Percentiles rank a stretch among this genome's conserved stretches.
phyloP scores from a whole-genome alignment of 1,284 basidiomycete genomes.

The Rhodotorula sp. region DNA sequence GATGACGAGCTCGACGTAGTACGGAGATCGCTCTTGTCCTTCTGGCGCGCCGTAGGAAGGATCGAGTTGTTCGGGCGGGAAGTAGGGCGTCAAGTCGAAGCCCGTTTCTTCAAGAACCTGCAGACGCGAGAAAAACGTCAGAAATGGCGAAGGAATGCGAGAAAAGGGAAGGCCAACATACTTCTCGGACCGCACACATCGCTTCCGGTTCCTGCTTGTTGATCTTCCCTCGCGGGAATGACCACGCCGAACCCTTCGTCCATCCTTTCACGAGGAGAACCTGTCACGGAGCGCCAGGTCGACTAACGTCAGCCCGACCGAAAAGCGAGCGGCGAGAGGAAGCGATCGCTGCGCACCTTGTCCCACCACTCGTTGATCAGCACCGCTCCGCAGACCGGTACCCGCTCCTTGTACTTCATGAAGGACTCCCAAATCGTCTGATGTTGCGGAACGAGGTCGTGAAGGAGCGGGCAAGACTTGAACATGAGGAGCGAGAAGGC shows the following conservation, averaged over 20 bases:
- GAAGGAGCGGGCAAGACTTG: slow-evolving; percentile 72
- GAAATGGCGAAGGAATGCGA: neutral
- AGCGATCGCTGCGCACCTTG: slow-evolving; percentile 61
- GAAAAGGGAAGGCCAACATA: slow-evolving; percentile 49
- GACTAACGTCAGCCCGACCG: neutral
- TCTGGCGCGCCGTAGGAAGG: slow-evolving; percentile 39
- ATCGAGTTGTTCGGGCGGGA: slow-evolving; percentile 49
- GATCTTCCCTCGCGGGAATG: slow-evolving; percentile 98
- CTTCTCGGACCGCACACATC: slow-evolving; percentile 86
- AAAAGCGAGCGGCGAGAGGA: slow-evolving; percentile 3
- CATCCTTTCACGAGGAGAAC: slow-evolving; percentile 94
- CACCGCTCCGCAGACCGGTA: slow-evolving; percentile 98
- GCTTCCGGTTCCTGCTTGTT: slow-evolving; percentile 84
- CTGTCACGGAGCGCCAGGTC: slow-evolving; percentile 51
- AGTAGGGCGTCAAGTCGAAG: slow-evolving; percentile 71
- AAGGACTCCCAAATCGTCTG: slow-evolving; percentile 54
- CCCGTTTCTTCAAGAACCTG: slow-evolving; percentile 93
- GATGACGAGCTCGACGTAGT: slow-evolving; percentile 83
- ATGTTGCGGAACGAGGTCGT: slow-evolving; percentile 51
- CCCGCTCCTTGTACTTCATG: slow-evolving; percentile 93
- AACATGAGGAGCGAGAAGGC: slow-evolving; percentile 94
- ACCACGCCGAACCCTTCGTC: slow-evolving; percentile 95
- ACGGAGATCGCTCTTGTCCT: slow-evolving; percentile 26
- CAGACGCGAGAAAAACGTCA: neutral
- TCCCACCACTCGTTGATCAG: slow-evolving; percentile 88